A percentile compares a stretch with the other conserved stretches of the same genome.
Conservation (phyloP, 2,329 filamentous ascomycete species). For the Acarospora socialis region DNA sequence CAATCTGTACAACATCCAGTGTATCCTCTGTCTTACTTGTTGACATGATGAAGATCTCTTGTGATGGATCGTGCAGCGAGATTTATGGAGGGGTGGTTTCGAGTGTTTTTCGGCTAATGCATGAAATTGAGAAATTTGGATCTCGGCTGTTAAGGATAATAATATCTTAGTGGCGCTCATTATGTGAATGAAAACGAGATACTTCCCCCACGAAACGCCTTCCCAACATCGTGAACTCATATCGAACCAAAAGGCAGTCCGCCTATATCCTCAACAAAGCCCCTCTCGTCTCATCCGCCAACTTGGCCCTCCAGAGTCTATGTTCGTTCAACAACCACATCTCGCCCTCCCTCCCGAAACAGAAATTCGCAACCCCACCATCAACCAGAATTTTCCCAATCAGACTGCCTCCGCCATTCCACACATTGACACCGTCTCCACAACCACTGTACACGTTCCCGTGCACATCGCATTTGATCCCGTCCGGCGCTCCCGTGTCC, state of each 20-base stretch:
- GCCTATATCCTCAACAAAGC: slow-evolving; percentile 10
- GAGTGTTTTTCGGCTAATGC: no score
- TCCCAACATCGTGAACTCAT: background rate
- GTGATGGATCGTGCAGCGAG: no score
- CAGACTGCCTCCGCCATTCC: slow-evolving; percentile 12
- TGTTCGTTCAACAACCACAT: slow-evolving; percentile 9
- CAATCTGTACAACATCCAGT: no score
- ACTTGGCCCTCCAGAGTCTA: slow-evolving; percentile 13
- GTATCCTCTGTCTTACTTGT: no score
- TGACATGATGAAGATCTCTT: no score
- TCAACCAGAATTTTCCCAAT: slow-evolving; percentile 15
- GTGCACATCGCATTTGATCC: slow-evolving; percentile 13
- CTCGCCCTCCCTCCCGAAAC: slow-evolving; percentile 13
- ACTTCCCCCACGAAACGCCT: no score
- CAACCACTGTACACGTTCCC: slow-evolving; percentile 14
- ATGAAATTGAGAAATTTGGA: no score
- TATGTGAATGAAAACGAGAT: no score
- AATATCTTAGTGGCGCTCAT: no score
- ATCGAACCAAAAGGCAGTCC: background rate
- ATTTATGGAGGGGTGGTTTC: no score
- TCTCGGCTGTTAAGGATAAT: no score
- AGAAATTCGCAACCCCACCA: slow-evolving; percentile 18
- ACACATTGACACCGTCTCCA: slow-evolving; percentile 14
- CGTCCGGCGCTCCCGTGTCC: slow-evolving; percentile 14
- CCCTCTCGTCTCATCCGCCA: slow-evolving; percentile 10